These are phyloP conservation scores for Tricholoma hemisulphureum DNA, from an alignment of 768 basidiomycete species.

Conservation along the genomic window DNA sequence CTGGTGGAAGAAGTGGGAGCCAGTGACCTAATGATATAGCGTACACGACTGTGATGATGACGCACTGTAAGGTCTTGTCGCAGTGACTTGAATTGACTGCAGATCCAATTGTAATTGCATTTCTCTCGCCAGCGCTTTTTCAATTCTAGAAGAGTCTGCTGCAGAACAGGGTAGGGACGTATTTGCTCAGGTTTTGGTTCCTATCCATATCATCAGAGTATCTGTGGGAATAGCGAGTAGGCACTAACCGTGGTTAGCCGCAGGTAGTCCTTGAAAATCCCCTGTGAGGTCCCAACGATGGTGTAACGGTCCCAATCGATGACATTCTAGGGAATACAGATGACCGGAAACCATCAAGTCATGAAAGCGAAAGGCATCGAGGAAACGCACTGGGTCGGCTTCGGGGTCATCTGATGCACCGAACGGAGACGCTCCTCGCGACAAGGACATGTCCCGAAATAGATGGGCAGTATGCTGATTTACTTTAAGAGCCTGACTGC, in stretches of 20 bases:
- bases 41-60: conserved; percentile 14
- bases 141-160: conserved; percentile 80
- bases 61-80: conserved; percentile 96
- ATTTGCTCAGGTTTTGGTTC: conserved; percentile 95
- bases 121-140: conserved; percentile 88
- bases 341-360: not conserved
- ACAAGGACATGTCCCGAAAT: conserved; percentile 45
- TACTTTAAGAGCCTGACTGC: conserved; percentile 39
- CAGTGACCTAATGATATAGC: conserved; percentile 7
- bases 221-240: not conserved
- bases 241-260: conserved; percentile 80
- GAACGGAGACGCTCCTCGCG: conserved; percentile 51
- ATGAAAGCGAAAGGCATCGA: not conserved
- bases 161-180: conserved; percentile 80
- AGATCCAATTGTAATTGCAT: conserved; percentile 80
- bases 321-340: conserved; percentile 65
- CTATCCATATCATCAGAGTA: conserved; percentile 38
- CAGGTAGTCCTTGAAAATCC: conserved; percentile 94
- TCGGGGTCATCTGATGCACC: conserved; percentile 65
- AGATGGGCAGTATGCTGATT: conserved; percentile 53
- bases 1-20: conserved; percentile 39
- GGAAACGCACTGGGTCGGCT: conserved; percentile 61
- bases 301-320: conserved; percentile 96
- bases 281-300: conserved; percentile 87
- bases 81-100: conserved; percentile 96